Evolutionary conservation across 1,284 basidiomycete genomes (phyloP).

Genomic region (Peniophora sp.): DNA sequence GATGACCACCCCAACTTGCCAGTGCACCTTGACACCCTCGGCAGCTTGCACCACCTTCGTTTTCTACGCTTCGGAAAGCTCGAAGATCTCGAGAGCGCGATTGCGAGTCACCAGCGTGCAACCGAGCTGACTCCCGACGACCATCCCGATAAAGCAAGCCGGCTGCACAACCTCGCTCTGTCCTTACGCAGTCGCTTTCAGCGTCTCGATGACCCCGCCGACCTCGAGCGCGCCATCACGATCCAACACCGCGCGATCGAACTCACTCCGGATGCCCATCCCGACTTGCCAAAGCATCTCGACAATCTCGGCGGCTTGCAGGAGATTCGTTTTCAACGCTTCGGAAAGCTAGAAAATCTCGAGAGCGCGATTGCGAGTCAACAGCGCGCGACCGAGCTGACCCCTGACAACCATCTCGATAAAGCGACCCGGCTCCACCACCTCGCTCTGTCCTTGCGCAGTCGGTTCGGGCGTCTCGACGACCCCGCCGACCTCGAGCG

Average conservation of each 20-base stretch:
- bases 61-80: neutral
- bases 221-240: neutral
- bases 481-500: neutral
- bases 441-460: no score
- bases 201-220: neutral
- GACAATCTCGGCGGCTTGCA: constrained; percentile 4
- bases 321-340: no score
- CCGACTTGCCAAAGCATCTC: constrained; percentile 7
- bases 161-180: neutral
- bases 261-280: constrained; percentile 1
- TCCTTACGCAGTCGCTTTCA: neutral
- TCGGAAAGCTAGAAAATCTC: no score
- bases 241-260: neutral
- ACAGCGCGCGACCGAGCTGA: no score
- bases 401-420: no score
- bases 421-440: no score
- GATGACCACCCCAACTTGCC: constrained; percentile 59
- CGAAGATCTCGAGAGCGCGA: neutral
- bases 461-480: neutral
- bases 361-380: no score
- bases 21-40: neutral
- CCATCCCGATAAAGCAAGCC: neutral
- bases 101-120: neutral
- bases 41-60: neutral
- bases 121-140: neutral